These are phyloP conservation scores for Pythium vanterpoolii DNA, from an alignment of 352 stramenopile genomes.

Conservation along the genomic window DNA sequence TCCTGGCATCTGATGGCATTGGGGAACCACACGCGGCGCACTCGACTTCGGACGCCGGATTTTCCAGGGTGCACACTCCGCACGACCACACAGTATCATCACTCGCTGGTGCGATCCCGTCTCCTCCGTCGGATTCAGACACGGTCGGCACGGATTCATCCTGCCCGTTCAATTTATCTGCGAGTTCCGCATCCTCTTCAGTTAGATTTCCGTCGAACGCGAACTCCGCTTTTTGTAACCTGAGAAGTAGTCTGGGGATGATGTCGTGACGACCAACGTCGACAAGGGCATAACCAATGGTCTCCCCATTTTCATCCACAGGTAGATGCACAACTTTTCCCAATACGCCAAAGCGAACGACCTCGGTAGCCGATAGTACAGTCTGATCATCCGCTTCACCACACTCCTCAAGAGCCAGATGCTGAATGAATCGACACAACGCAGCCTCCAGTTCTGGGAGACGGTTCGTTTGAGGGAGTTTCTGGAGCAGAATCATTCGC, in stretches of 20 bases:
- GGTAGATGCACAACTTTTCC: conserved; percentile 57
- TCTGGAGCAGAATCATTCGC: conserved; percentile 63
- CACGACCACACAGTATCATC: conserved; percentile 54
- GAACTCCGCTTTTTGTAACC: conserved; percentile 47
- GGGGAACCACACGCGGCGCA: conserved; percentile 64
- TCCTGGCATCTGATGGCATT: conserved; percentile 35
- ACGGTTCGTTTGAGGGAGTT: conserved; percentile 54
- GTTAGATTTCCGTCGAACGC: conserved; percentile 56
- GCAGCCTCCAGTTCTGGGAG: conserved; percentile 33
- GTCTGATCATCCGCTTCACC: conserved; percentile 77
- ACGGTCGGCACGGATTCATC: not conserved
- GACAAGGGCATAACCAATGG: conserved; percentile 57
- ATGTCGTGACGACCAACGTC: conserved; percentile 70
- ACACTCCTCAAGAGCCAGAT: conserved; percentile 68
- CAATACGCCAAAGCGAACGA: conserved; percentile 61
- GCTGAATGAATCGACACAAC: conserved; percentile 57
- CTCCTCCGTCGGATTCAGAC: conserved; percentile 9
- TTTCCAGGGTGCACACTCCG: conserved; percentile 68
- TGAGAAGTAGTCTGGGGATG: conserved; percentile 40
- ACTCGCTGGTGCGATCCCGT: conserved; percentile 16
- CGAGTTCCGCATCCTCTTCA: conserved; percentile 37
- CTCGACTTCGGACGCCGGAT: conserved; percentile 46
- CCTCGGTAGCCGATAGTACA: conserved; percentile 60
- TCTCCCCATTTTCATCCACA: conserved; percentile 40
- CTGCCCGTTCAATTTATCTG: conserved; percentile 32